phyloP scores from a whole-genome alignment of 2,329 filamentous ascomycete genomes.

The Diaporthe citri region DNA sequence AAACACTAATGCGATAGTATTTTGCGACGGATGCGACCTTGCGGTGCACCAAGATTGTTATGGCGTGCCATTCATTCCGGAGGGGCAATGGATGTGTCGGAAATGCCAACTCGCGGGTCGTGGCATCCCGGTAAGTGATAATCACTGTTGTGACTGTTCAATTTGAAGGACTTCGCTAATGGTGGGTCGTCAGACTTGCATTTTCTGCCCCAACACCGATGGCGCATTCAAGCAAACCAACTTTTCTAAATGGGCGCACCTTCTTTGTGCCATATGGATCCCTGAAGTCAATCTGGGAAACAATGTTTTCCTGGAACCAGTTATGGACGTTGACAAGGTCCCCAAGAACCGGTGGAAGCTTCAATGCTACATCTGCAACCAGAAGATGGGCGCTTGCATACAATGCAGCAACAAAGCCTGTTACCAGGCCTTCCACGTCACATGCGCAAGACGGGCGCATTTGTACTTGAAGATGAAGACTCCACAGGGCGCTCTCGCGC shows the following conservation, averaged over 20 bases:
- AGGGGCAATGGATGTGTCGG: conserved; percentile 97
- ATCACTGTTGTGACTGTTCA: neutral
- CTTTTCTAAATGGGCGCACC: conserved; percentile 94
- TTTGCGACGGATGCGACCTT: conserved; percentile 97
- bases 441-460: conserved; percentile 88
- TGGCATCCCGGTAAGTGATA: conserved; percentile 78
- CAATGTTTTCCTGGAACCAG: conserved; percentile 96
- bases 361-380: conserved; percentile 95
- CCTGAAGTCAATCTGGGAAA: conserved; percentile 97
- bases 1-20: conserved; percentile 98
- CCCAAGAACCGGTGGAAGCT: conserved; percentile 95
- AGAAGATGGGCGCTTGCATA: conserved; percentile 98
- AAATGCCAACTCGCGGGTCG: conserved; percentile 97
- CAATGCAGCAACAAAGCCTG: conserved; percentile 98
- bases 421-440: conserved; percentile 97
- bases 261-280: conserved; percentile 98
- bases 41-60: conserved; percentile 99
- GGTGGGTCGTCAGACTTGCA: conserved; percentile 76
- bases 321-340: conserved; percentile 98
- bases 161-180: conserved; percentile 29
- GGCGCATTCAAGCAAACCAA: conserved; percentile 99
- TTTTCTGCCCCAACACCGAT: conserved; percentile 98
- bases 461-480: conserved; percentile 98
- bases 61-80: conserved; percentile 97
- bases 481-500: conserved; percentile 80